Evolutionary conservation across 805 yeast genomes (phyloP), one percentile per base, ranked within the genome.

Genomic region (Kodamaea kakaduensis): DNA sequence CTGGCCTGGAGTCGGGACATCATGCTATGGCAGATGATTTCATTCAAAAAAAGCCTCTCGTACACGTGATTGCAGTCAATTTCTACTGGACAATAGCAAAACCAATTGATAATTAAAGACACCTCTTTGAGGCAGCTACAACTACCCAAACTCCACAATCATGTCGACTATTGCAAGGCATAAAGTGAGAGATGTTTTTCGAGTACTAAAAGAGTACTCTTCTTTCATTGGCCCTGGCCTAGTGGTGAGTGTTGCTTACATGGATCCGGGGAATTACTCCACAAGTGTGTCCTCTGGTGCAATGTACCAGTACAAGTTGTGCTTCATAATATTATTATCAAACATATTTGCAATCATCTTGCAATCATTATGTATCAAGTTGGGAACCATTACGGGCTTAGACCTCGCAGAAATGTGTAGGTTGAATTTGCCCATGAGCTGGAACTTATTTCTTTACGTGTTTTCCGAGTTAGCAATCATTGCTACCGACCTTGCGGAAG

Each of bases 261-360:
- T 88, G 71, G 97, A 88, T 54, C 96, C 96, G 1, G 97, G 97
- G 27, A 88, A 88, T 58, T 88, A 86, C 59, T 77, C 94, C 28
- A 84, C 96, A 0, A 87, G 93, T 10, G 95, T 88, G 1, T 74
- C 85, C 10, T 86, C 95, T 1, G 97, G 96, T 34, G 89, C 95
- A 2, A 71, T 77, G 37, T 84, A 79, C 50, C 75, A 78, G 52
- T 88, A 80, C 58, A 74, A 81, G 39, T 72, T 87, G 34, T 67
- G 88, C 33, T 84, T 85, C 56, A 71, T 82, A 19, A 73, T 87
- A 3, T 66, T 87, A 34, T 50, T 87, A 39, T 81, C 95, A n/a
- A 88, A 87, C 51, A 54, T 84, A 33, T 79, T 86, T 63, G 96
- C 96, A 0, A 84, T 87, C 18, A 72, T 87, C 32, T 61, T 89